Evolutionary conservation across 148 eudicot genomes (phyloP).

Genomic region (Oxyria digyna): DNA sequence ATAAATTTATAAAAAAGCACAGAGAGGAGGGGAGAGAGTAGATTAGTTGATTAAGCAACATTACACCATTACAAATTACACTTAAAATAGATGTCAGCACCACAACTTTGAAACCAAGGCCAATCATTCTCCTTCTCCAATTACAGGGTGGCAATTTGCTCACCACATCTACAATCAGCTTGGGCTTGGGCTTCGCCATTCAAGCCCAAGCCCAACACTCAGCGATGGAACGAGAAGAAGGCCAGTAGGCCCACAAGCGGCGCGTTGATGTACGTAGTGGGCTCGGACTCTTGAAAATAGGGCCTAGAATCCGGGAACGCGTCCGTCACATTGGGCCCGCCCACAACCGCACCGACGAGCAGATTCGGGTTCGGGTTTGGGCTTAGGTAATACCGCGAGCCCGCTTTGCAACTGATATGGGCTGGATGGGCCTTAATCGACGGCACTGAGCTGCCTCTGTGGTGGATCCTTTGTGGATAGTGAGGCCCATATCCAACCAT

Average conservation of each 20-base stretch:
- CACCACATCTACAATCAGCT: constrained; percentile 13
- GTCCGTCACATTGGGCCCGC: constrained; percentile 81
- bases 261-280: constrained; percentile 92
- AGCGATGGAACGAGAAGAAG: constrained; percentile 62
- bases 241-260: constrained; percentile 91
- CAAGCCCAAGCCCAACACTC: constrained; percentile 6
- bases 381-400: constrained; percentile 56
- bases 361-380: constrained; percentile 80
- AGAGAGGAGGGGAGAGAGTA: too few species aligned
- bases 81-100: neutral
- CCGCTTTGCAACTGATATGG: constrained; percentile 69
- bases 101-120: neutral
- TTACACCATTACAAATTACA: constrained; percentile 3
- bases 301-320: constrained; percentile 89
- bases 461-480: constrained; percentile 82
- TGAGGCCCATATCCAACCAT: constrained; percentile 92
- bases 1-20: neutral
- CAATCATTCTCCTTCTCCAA: neutral
- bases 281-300: constrained; percentile 76
- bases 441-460: constrained; percentile 74
- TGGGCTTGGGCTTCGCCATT: neutral
- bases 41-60: neutral
- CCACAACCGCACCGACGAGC: constrained; percentile 84
- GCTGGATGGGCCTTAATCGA: constrained; percentile 57
- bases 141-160: constrained; percentile 39